A percentile compares a stretch with the other conserved stretches of the same genome.
These are phyloP conservation scores for Aspergillus latus DNA, from an alignment of 2,329 filamentous ascomycete genomes.

Conservation along the genomic window DNA sequence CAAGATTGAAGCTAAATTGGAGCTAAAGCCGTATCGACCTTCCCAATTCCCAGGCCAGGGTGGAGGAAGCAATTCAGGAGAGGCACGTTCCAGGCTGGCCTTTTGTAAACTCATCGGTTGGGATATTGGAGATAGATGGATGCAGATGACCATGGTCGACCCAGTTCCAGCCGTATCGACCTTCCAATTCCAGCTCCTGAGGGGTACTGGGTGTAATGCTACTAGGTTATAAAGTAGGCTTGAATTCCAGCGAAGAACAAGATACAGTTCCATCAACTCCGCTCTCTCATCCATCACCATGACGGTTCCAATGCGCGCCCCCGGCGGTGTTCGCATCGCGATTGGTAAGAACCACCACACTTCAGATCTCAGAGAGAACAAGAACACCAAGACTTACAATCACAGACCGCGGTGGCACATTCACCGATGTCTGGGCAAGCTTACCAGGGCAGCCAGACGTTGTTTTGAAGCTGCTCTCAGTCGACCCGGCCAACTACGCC, in stretches of 20 bases:
- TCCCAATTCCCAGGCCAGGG: not conserved
- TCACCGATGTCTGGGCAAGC: constrained; percentile 38
- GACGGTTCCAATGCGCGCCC: not conserved
- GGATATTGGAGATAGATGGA: too few relatives aligned
- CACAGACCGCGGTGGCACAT: constrained; percentile 38
- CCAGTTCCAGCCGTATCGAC: constrained; percentile 5
- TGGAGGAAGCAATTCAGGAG: not conserved
- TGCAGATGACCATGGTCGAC: too few relatives aligned
- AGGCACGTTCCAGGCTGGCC: too few relatives aligned
- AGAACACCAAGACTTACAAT: not conserved
- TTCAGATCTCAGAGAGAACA: not conserved
- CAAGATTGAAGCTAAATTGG: not conserved
- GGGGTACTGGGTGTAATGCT: too few relatives aligned
- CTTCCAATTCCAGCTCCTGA: not conserved
- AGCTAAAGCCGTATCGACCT: constrained; percentile 1
- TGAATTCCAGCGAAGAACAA: not conserved
- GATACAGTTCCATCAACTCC: not conserved
- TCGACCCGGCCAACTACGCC: constrained; percentile 38
- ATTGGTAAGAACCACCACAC: constrained; percentile 2
- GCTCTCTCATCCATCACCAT: not conserved
- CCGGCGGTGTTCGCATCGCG: constrained; percentile 12
- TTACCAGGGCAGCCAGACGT: constrained; percentile 25
- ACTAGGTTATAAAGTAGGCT: not conserved
- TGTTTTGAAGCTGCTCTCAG: constrained; percentile 37
- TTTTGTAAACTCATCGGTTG: too few relatives aligned